Conservation (phyloP, 2,329 filamentous ascomycete species). For the Cordyceps farinosa region DNA sequence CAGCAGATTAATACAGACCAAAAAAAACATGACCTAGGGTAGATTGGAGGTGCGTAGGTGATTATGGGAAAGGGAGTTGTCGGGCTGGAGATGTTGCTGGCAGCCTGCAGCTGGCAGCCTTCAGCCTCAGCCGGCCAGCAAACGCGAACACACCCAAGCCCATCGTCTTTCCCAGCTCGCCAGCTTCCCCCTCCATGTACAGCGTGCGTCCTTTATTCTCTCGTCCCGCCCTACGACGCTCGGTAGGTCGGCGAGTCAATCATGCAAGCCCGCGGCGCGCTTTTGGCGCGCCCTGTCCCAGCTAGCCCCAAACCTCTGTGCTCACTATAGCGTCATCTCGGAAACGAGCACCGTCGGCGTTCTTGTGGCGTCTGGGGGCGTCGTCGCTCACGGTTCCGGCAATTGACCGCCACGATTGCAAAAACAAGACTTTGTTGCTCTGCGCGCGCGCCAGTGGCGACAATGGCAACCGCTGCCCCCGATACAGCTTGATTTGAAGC, state of each 20-base stretch:
- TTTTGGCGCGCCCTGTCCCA: background rate
- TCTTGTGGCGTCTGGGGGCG: background rate
- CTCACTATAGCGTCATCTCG: background rate
- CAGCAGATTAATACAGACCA: background rate
- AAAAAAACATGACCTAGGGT: background rate
- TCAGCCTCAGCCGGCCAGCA: no score
- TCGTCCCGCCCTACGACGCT: background rate
- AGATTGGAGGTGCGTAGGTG: background rate
- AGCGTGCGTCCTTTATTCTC: background rate
- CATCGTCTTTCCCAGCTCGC: background rate
- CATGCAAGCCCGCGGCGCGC: background rate
- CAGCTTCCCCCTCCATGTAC: background rate
- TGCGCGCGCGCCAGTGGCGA: no score
- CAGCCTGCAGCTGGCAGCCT: background rate
- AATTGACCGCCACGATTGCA: no score
- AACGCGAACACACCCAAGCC: no score
- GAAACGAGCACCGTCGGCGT: background rate
- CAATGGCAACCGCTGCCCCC: background rate
- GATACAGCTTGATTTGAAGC: background rate
- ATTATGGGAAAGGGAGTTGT: no score
- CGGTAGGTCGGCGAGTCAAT: background rate
- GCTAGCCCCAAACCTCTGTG: background rate
- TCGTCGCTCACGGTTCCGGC: no score
- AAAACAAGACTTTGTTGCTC: no score
- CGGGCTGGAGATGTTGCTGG: no score